A percentile compares a stretch with the other conserved stretches of the same genome.
These are phyloP conservation scores for Verticillium nubilum DNA, from an alignment of 2,329 filamentous ascomycete species.

Conservation along the genomic window DNA sequence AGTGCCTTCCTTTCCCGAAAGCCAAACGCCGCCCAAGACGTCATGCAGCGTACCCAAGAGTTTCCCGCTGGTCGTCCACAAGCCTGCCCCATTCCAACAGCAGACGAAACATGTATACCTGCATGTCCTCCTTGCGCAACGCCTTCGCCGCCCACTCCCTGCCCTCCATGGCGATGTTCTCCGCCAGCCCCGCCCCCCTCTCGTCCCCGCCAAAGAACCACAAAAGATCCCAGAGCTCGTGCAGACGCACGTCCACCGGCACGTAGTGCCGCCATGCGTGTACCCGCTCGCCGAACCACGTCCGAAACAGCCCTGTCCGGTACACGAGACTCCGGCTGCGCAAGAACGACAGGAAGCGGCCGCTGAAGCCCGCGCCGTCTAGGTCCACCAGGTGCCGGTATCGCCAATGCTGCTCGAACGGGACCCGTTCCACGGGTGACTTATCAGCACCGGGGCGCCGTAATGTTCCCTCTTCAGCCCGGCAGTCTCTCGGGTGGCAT, in stretches of 20 bases:
- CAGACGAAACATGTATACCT: conserved; percentile 68
- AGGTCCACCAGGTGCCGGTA: conserved; percentile 68
- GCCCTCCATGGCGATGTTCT: conserved; percentile 62
- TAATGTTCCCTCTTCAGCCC: conserved; percentile 23
- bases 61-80: conserved; percentile 47
- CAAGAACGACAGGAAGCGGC: conserved; percentile 60
- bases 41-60: conserved; percentile 22
- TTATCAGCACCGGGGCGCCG: conserved; percentile 17
- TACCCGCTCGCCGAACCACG: conserved; percentile 74
- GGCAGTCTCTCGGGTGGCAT: conserved; percentile 41
- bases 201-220: conserved; percentile 68
- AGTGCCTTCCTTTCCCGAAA: background rate
- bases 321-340: conserved; percentile 52
- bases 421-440: conserved; percentile 14
- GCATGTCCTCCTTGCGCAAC: conserved; percentile 64
- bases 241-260: conserved; percentile 67
- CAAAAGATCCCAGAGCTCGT: conserved; percentile 67
- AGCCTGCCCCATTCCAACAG: conserved; percentile 66
- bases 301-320: conserved; percentile 63
- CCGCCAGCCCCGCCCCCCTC: conserved; percentile 36
- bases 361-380: conserved; percentile 66
- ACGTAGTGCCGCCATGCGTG: conserved; percentile 77
- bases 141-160: conserved; percentile 54
- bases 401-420: conserved; percentile 45
- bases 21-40: background rate